Conservation (phyloP, 768 basidiomycete genomes). For the Pleurotus giganteus region DNA sequence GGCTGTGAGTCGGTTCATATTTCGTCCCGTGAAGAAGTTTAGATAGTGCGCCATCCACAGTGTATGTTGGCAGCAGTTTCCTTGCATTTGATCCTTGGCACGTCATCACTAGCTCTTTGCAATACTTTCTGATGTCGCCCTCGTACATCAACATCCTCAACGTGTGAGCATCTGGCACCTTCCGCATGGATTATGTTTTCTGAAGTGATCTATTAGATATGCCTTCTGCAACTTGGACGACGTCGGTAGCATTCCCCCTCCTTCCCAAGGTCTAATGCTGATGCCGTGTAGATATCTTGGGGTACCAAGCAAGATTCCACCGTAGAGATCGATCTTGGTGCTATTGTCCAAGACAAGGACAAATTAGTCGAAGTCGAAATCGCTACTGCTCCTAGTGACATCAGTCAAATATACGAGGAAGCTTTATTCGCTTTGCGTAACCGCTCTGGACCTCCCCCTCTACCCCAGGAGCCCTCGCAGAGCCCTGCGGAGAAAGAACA, state of each 20-base stretch:
- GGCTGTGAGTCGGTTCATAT: slow-evolving; percentile 49
- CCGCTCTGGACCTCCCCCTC: slow-evolving; percentile 35
- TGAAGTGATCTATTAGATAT: slow-evolving; percentile 49
- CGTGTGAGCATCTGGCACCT: slow-evolving; percentile 48
- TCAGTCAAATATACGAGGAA: slow-evolving; percentile 83
- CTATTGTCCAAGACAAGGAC: slow-evolving; percentile 76
- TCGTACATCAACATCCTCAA: slow-evolving; percentile 75
- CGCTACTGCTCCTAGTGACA: slow-evolving; percentile 76
- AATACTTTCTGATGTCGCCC: slow-evolving; percentile 85
- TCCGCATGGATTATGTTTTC: slow-evolving; percentile 10
- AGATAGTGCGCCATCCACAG: slow-evolving; percentile 29
- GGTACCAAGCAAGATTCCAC: slow-evolving; percentile 90
- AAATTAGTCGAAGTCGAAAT: slow-evolving; percentile 88
- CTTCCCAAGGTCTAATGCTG: neutral
- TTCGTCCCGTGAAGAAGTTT: neutral
- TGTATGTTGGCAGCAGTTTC: slow-evolving; percentile 74
- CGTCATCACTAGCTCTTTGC: slow-evolving; percentile 86
- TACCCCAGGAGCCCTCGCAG: slow-evolving; percentile 23
- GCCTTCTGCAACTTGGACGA: slow-evolving; percentile 87
- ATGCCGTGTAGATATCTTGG: slow-evolving; percentile 70
- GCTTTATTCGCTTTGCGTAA: slow-evolving; percentile 71
- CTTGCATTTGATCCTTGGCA: slow-evolving; percentile 96
- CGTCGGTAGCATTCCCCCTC: slow-evolving; percentile 37
- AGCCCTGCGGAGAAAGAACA: slow-evolving; percentile 66
- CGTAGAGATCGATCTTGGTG: slow-evolving; percentile 76